A percentile compares a stretch with the other conserved stretches of the same genome.
These are phyloP conservation scores for Ogataea salicorniae DNA, from an alignment of 805 yeast species.

Conservation along the genomic window DNA sequence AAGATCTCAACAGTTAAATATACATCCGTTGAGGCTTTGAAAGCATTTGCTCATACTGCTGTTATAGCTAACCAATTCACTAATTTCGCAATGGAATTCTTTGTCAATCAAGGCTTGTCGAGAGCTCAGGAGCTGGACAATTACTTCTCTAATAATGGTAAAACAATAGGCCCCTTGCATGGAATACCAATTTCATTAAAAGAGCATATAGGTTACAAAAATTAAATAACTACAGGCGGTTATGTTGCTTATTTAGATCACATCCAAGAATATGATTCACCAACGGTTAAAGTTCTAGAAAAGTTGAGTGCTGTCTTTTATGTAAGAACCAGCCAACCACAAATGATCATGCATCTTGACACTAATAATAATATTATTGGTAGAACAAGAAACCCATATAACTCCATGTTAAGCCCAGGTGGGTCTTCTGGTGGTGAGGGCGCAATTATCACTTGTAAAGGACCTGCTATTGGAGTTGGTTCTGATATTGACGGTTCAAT, in stretches of 20 bases:
- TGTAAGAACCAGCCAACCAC: slow-evolving; percentile 66
- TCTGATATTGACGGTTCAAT: slow-evolving; percentile 72
- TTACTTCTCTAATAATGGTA: slow-evolving; percentile 40
- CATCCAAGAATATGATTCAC: slow-evolving; percentile 42
- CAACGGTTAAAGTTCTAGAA: slow-evolving; percentile 41
- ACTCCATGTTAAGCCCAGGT: slow-evolving; percentile 55
- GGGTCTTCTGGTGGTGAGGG: slow-evolving; percentile 79
- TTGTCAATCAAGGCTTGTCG: slow-evolving; percentile 57
- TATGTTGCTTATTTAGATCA: slow-evolving; percentile 49
- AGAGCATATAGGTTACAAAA: slow-evolving; percentile 55
- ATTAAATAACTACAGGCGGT: slow-evolving; percentile 53
- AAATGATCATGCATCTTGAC: slow-evolving; percentile 64
- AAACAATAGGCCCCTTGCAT: slow-evolving; percentile 59
- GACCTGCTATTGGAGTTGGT: slow-evolving; percentile 60
- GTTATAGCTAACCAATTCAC: slow-evolving; percentile 60
- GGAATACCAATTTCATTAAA: slow-evolving; percentile 69
- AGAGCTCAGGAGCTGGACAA: slow-evolving; percentile 57
- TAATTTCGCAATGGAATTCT: slow-evolving; percentile 45
- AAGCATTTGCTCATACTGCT: slow-evolving; percentile 63
- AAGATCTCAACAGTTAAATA: slow-evolving; percentile 43
- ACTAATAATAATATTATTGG: slow-evolving; percentile 58
- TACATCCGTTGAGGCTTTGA: slow-evolving; percentile 47
- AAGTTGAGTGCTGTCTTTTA: slow-evolving; percentile 57
- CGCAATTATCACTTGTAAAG: slow-evolving; percentile 52
- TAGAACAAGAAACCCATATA: slow-evolving; percentile 52